These are phyloP conservation scores for Russula vinacea DNA, from an alignment of 768 basidiomycete species.

Conservation along the genomic window DNA sequence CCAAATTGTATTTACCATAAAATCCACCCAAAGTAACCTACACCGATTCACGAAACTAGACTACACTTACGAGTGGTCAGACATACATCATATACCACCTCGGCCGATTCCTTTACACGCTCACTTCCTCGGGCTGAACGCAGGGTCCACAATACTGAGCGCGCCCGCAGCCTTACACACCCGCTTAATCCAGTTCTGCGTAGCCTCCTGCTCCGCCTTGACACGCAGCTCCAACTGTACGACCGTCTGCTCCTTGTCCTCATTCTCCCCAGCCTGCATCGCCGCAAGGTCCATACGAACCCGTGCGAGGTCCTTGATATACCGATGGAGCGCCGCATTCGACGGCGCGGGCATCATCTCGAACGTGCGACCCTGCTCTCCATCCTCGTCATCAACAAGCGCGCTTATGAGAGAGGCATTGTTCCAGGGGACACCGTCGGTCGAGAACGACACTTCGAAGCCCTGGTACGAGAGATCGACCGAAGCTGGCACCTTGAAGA, in stretches of 20 bases:
- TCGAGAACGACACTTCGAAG: slow-evolving; percentile 22
- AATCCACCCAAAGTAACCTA: no score
- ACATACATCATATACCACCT: no score
- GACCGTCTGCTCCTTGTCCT: neutral
- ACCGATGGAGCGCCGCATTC: slow-evolving; percentile 14
- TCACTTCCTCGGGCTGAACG: slow-evolving; percentile 20
- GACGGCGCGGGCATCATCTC: slow-evolving; percentile 15
- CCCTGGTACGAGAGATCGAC: slow-evolving; percentile 21
- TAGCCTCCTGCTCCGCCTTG: slow-evolving; percentile 13
- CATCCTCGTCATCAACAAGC: neutral
- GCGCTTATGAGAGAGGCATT: neutral
- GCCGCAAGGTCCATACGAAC: slow-evolving; percentile 9
- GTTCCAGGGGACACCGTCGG: slow-evolving; percentile 4
- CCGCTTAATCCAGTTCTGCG: slow-evolving; percentile 9
- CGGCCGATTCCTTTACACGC: neutral
- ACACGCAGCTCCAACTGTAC: slow-evolving; percentile 6
- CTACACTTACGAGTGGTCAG: no score
- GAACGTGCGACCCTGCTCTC: neutral
- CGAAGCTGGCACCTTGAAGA: slow-evolving; percentile 14
- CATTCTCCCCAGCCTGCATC: neutral
- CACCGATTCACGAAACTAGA: no score
- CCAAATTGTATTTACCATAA: no score
- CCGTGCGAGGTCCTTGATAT: slow-evolving; percentile 18
- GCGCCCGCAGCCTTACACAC: slow-evolving; percentile 14
- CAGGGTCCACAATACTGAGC: slow-evolving; percentile 14